Evolutionary conservation across 768 basidiomycete species (phyloP).

Genomic region (Hemileccinum rubropunctum): DNA sequence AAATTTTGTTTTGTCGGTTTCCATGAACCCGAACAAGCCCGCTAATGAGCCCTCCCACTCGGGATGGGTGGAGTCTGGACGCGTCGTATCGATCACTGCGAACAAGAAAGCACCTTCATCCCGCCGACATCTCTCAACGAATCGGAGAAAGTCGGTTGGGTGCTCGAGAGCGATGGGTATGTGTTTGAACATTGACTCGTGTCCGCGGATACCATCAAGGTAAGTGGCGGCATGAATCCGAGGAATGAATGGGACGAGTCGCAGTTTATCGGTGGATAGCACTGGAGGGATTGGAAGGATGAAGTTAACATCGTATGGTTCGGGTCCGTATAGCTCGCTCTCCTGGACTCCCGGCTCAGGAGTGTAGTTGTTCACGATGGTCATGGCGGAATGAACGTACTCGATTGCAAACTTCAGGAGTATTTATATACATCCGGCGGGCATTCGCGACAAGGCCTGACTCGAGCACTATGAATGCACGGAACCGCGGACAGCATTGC

Average conservation of each 20-base stretch:
- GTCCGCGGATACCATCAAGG: slow-evolving; percentile 16
- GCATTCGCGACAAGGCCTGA: no score
- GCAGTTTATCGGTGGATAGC: slow-evolving; percentile 15
- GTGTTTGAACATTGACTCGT: slow-evolving; percentile 20
- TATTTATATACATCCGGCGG: neutral
- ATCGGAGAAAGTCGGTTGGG: slow-evolving; percentile 10
- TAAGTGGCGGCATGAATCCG: slow-evolving; percentile 16
- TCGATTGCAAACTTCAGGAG: neutral
- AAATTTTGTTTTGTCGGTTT: slow-evolving; percentile 16
- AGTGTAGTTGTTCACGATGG: slow-evolving; percentile 19
- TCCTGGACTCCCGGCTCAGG: slow-evolving; percentile 11
- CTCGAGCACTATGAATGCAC: no score
- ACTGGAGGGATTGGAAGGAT: slow-evolving; percentile 10
- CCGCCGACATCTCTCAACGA: slow-evolving; percentile 8
- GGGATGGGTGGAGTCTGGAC: slow-evolving; percentile 24
- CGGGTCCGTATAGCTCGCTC: slow-evolving; percentile 19
- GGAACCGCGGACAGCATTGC: no score
- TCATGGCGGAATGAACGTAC: slow-evolving; percentile 8
- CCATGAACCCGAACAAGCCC: slow-evolving; percentile 36
- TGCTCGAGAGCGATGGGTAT: slow-evolving; percentile 8
- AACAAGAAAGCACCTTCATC: slow-evolving; percentile 25
- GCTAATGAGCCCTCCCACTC: slow-evolving; percentile 33
- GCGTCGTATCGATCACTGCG: slow-evolving; percentile 41
- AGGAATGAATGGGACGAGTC: slow-evolving; percentile 24
- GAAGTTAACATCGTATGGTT: slow-evolving; percentile 29